phyloP scores from a whole-genome alignment of 2,329 filamentous ascomycete genomes.

The Chaetomiaceae sp. region DNA sequence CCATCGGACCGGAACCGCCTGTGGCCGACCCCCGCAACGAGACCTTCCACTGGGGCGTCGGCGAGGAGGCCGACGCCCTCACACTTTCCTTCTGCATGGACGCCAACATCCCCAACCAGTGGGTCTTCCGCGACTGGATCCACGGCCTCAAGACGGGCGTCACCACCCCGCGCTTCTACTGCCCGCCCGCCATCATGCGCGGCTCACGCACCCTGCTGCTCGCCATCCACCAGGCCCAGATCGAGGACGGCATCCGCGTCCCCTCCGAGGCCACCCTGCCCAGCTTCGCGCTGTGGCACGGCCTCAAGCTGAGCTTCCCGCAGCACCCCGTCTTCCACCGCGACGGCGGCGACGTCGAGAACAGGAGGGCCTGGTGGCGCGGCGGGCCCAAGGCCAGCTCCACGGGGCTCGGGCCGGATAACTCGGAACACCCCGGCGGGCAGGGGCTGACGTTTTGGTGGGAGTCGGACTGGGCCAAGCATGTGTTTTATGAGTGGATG shows the following conservation, averaged over 20 bases:
- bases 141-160: constrained; percentile 26
- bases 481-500: constrained; percentile 33
- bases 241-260: constrained; percentile 28
- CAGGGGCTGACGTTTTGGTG: constrained; percentile 32
- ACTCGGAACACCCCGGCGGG: constrained; percentile 25
- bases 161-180: constrained; percentile 31
- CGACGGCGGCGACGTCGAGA: constrained; percentile 22
- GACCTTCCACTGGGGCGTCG: constrained; percentile 32
- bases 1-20: constrained; percentile 31
- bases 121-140: constrained; percentile 33
- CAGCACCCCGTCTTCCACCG: constrained; percentile 34
- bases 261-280: constrained; percentile 35
- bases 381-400: constrained; percentile 26
- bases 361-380: constrained; percentile 29
- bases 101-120: constrained; percentile 24
- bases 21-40: constrained; percentile 22
- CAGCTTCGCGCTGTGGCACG: constrained; percentile 35
- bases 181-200: constrained; percentile 35
- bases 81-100: constrained; percentile 31
- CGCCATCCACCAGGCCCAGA: constrained; percentile 32
- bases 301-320: constrained; percentile 35
- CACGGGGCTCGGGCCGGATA: constrained; percentile 27
- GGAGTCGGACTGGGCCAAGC: constrained; percentile 31
- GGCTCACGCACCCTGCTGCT: constrained; percentile 31
- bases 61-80: constrained; percentile 33